A percentile compares a stretch with the other conserved stretches of the same genome.
phyloP scores from a whole-genome alignment of 441 rosid species.

The Populus hybrid region DNA sequence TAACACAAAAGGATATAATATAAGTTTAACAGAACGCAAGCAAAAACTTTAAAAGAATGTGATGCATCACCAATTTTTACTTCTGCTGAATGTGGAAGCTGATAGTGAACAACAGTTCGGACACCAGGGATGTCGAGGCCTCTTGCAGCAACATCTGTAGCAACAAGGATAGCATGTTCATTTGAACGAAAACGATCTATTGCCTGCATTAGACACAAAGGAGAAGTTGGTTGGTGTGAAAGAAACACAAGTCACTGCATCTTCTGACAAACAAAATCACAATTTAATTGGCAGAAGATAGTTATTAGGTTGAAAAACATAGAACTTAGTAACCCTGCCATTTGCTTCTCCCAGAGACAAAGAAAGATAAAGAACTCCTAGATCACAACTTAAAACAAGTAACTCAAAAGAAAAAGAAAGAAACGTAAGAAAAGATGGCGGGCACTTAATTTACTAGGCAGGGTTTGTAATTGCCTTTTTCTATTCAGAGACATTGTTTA shows the following conservation, averaged over 20 bases:
- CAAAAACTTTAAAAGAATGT: conserved; percentile 1
- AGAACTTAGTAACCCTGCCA: no score
- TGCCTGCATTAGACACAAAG: conserved; percentile 49
- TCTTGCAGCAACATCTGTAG: conserved; percentile 98
- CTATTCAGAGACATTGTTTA: neutral
- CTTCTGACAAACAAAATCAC: neutral
- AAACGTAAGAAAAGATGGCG: neutral
- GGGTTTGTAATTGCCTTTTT: neutral
- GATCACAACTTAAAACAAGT: neutral
- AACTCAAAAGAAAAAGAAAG: neutral
- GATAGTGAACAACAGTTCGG: conserved; percentile 92
- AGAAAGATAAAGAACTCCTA: neutral
- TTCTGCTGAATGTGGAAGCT: conserved; percentile 97
- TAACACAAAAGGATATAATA: conserved; percentile 25
- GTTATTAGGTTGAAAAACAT: neutral
- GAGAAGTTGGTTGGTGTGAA: conserved; percentile 13
- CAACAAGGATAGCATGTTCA: conserved; percentile 80
- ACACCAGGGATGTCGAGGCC: conserved; percentile 96
- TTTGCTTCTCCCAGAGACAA: no score
- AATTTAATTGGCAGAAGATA: neutral
- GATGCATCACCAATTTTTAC: conserved; percentile 36
- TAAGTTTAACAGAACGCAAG: neutral
- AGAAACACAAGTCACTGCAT: neutral
- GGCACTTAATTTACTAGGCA: neutral
- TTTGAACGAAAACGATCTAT: conserved; percentile 84